These are phyloP conservation scores for Ceratobasidium sp. DNA, from an alignment of 1,284 basidiomycete genomes.

Conservation along the genomic window DNA sequence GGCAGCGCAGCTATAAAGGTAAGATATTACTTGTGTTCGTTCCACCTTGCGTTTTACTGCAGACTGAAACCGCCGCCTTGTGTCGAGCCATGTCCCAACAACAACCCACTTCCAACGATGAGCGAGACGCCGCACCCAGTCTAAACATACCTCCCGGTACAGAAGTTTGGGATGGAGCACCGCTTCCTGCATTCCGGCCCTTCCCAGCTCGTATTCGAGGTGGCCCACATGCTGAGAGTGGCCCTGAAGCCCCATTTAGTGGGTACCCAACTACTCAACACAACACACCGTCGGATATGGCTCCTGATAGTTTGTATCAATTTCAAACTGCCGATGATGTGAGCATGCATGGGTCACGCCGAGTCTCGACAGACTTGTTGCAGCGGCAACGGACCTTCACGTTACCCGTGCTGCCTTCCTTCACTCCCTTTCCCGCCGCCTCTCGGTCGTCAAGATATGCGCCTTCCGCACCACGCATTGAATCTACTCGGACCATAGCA, in stretches of 20 bases:
- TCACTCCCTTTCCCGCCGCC: slow-evolving; percentile 24
- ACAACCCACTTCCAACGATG: not conserved
- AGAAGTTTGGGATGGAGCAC: not conserved
- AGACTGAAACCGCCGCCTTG: not conserved
- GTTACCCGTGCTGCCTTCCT: slow-evolving; percentile 13
- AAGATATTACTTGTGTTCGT: not conserved
- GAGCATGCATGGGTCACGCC: not conserved
- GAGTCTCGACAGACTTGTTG: not conserved
- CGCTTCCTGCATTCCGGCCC: slow-evolving; percentile 17
- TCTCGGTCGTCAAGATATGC: slow-evolving; percentile 25
- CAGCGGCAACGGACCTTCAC: not conserved
- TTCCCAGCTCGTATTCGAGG: slow-evolving; percentile 23
- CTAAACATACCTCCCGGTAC: not conserved
- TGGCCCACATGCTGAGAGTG: not conserved
- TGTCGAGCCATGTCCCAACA: slow-evolving; percentile 23
- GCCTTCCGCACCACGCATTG: not conserved
- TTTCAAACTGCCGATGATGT: not conserved
- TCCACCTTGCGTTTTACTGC: not conserved
- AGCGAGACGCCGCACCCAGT: not conserved
- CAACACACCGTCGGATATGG: not conserved
- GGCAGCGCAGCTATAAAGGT: not conserved
- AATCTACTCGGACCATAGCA: not conserved
- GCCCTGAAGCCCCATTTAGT: not conserved
- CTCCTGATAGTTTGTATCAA: not conserved
- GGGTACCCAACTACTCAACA: not conserved